phyloP scores from a whole-genome alignment of 495 filamentous ascomycete species.

The Aspergillus wentii region DNA sequence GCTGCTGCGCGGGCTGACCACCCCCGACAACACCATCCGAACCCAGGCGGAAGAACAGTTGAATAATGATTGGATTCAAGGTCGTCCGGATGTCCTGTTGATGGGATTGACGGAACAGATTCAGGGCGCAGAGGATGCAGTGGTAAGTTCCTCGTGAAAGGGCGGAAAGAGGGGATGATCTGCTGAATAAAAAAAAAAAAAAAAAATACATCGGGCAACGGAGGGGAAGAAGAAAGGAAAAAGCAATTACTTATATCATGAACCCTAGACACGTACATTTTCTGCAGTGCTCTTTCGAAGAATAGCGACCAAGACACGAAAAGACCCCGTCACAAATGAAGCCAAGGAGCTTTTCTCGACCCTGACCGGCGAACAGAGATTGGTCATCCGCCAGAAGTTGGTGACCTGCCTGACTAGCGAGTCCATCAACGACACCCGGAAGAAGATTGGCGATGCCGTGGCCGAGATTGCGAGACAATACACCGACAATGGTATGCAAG shows the following conservation, averaged over 20 bases:
- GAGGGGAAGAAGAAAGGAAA: not conserved
- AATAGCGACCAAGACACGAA: constrained; percentile 82
- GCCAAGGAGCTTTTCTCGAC: constrained; percentile 79
- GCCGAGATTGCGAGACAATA: constrained; percentile 94
- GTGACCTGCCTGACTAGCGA: constrained; percentile 71
- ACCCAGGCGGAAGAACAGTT: constrained; percentile 84
- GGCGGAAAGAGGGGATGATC: constrained; percentile 1
- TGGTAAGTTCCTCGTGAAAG: constrained; percentile 47
- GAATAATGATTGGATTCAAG: constrained; percentile 79
- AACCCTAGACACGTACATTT: constrained; percentile 73
- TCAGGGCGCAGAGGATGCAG: constrained; percentile 59
- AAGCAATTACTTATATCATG: not conserved
- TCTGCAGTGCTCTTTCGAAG: constrained; percentile 91
- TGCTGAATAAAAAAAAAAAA: constrained; percentile 1
- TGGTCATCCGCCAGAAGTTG: constrained; percentile 75
- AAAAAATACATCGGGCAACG: constrained; percentile 2
- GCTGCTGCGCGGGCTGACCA: constrained; percentile 80
- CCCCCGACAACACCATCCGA: constrained; percentile 82
- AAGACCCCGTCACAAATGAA: constrained; percentile 63
- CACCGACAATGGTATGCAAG: constrained; percentile 73
- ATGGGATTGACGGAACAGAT: constrained; percentile 95
- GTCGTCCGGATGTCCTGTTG: constrained; percentile 76
- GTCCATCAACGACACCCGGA: constrained; percentile 64
- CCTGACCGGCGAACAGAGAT: constrained; percentile 61
- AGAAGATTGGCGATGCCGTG: constrained; percentile 94